Evolutionary conservation across 768 basidiomycete genomes (phyloP).

Genomic region (Fomitopsis serialis): DNA sequence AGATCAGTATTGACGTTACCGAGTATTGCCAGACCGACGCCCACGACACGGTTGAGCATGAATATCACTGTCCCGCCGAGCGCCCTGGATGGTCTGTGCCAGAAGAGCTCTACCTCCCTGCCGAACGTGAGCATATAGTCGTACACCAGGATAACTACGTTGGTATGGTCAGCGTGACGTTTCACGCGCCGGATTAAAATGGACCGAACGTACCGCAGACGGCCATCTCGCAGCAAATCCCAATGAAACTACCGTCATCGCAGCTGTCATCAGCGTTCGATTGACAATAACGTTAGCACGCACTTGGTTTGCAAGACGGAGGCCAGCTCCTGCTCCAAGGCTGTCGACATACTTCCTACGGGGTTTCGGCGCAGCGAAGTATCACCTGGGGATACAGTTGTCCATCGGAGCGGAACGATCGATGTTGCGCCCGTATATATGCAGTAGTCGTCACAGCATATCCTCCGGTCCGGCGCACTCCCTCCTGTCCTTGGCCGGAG

Average conservation of each 20-base stretch:
- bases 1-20: neutral
- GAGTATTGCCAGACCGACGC: neutral
- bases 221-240: neutral
- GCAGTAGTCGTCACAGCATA: too few species aligned
- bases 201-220: neutral
- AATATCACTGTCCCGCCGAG: neutral
- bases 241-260: neutral
- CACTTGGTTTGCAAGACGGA: neutral
- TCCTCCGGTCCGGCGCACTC: too few species aligned
- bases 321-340: neutral
- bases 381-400: too few species aligned
- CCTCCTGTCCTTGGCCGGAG: too few species aligned
- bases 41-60: neutral
- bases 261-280: too few species aligned
- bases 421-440: too few species aligned
- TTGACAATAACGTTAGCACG: neutral
- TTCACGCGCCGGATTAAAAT: neutral
- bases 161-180: neutral
- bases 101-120: conserved; percentile 1
- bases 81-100: neutral
- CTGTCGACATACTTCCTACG: too few species aligned
- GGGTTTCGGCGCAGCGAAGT: too few species aligned
- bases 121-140: neutral
- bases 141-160: neutral
- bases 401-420: too few species aligned